Evolutionary conservation across 345 rosid genomes (phyloP), one percentile per base, ranked within the genome.

Genomic region (Populus deltoides): DNA sequence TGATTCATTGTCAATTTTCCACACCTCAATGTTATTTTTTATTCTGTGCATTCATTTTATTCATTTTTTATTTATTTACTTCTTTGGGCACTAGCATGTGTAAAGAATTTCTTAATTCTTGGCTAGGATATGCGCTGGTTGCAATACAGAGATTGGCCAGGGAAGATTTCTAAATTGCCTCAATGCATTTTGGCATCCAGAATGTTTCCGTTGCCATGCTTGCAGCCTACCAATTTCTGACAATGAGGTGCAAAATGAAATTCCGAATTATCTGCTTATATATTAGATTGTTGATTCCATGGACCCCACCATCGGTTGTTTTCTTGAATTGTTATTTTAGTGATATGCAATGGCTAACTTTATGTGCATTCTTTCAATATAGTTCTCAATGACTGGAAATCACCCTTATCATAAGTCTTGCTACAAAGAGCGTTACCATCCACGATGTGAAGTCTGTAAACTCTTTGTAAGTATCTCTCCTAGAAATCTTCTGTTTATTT

Each of bases 381-480:
- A 82, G 85, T 82, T 82, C 79, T 82, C 85, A 18, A 71, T 78
- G 82, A 70, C 70, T 11, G 85, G 85, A 55, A 78, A 78, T 75
- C 71, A 70, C 41, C 82, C 79, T 27, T 82, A 78, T 78, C 85
- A 82, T 68, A 82, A 78, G 74, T 49, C 79, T 71, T 82, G 85
- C 79, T 82, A 78, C 82, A 82, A 78, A 79, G 85, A 82, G 73
- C 65, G 73, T 4, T 78, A 78, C 77, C 85, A 66, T 71, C 85
- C 85, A 66, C 78, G 78, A 75, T 82, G 85, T 75, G 85, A 82
- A 71, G 82, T 82, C 29, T 82, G 85, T 81, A 82, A 82, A 73
- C 78, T 71, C 69, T 82, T 78, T 71, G 85, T 82, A 61, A 82
- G 85, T 78, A 59, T 47, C 63, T 53, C 36, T 35, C 27, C n/a